A percentile compares a stretch with the other conserved stretches of the same genome.
phyloP scores from a whole-genome alignment of 1,284 basidiomycete species.

The Microbotryum saponariae region DNA sequence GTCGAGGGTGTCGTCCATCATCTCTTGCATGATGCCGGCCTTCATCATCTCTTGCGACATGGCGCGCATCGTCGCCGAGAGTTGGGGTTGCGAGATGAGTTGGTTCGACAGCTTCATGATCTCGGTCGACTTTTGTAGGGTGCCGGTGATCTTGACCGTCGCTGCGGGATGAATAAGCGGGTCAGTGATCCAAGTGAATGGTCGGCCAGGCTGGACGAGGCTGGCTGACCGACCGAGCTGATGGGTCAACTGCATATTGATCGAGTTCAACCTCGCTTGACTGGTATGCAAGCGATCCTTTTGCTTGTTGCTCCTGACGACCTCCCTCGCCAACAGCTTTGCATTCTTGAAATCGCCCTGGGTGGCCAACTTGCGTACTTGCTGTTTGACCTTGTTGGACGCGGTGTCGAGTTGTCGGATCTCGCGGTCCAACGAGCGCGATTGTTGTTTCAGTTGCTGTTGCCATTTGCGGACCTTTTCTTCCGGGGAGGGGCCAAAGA shows the following conservation, averaged over 20 bases:
- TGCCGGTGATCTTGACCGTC: constrained; percentile 93
- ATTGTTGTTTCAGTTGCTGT: constrained; percentile 66
- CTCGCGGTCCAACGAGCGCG: constrained; percentile 76
- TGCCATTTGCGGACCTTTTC: constrained; percentile 87
- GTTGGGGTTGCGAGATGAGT: constrained; percentile 83
- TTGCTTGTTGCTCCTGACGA: constrained; percentile 92
- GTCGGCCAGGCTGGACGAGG: too few species aligned
- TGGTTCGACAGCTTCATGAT: constrained; percentile 97
- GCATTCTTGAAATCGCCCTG: constrained; percentile 92
- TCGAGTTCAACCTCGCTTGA: constrained; percentile 88
- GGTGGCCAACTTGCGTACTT: constrained; percentile 80
- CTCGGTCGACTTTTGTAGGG: constrained; percentile 93
- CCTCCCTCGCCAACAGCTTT: constrained; percentile 70
- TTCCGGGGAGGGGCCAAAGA: constrained; percentile 91
- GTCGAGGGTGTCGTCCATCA: constrained; percentile 45
- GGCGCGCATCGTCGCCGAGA: constrained; percentile 86
- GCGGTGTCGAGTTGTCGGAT: constrained; percentile 85
- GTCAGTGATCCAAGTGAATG: not conserved
- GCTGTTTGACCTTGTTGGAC: constrained; percentile 67
- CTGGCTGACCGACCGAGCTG: constrained; percentile 66
- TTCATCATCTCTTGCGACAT: constrained; percentile 99
- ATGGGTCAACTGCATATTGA: constrained; percentile 81
- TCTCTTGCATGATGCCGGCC: constrained; percentile 47
- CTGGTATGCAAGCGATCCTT: constrained; percentile 82
- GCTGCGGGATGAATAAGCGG: constrained; percentile 49